A percentile compares a stretch with the other conserved stretches of the same genome.
Conservation (phyloP, 1,284 basidiomycete species). For the Mycena citricolor region DNA sequence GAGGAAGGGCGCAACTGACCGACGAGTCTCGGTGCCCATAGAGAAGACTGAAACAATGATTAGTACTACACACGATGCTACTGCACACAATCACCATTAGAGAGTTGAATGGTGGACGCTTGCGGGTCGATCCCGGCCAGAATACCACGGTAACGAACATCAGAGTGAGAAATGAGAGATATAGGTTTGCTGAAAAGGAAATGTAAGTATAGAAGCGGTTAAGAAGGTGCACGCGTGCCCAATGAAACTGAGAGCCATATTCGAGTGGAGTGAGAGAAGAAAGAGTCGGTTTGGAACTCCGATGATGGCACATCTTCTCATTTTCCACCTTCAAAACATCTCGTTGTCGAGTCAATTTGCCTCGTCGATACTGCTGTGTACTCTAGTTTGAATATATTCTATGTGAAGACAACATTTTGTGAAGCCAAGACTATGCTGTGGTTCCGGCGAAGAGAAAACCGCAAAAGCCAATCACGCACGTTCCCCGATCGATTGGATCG, state of each 20-base stretch:
- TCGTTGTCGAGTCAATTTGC: no score
- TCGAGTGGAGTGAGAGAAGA: no score
- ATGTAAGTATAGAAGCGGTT: constrained; percentile 6
- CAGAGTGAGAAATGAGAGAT: constrained; percentile 86
- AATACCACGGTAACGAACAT: constrained; percentile 87
- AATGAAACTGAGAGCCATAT: constrained; percentile 75
- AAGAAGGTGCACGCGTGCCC: constrained; percentile 42
- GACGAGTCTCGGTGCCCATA: constrained; percentile 84
- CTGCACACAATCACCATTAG: constrained; percentile 58
- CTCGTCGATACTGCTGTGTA: no score
- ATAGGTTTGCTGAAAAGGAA: constrained; percentile 70
- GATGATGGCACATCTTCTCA: no score
- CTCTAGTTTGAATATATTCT: no score
- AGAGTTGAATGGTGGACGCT: constrained; percentile 83
- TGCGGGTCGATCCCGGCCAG: constrained; percentile 82
- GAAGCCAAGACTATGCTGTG: no score
- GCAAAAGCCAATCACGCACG: no score
- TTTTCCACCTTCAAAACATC: no score
- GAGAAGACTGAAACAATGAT: constrained; percentile 61
- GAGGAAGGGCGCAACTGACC: constrained; percentile 63
- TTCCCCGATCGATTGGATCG: constrained; percentile 16
- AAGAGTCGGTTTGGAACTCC: no score
- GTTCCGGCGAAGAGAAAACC: no score
- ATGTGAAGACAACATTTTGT: no score
- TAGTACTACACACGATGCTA: constrained; percentile 10